phyloP scores from a whole-genome alignment of 2,329 filamentous ascomycete species.

The Cladosporium colombiae region DNA sequence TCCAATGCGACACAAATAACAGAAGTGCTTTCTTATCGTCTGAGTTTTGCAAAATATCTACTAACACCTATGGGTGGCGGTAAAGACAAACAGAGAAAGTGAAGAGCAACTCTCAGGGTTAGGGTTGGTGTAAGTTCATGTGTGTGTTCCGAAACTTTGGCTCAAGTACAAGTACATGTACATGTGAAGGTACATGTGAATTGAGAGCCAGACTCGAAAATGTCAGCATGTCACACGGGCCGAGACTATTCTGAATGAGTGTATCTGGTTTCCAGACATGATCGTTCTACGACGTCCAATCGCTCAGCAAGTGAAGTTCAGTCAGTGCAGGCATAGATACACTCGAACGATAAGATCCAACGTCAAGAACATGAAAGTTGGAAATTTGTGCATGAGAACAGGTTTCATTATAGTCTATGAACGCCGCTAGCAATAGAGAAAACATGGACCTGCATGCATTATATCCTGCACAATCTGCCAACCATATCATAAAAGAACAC shows the following conservation, averaged over 20 bases:
- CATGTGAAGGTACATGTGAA: no score
- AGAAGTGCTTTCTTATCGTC: background rate
- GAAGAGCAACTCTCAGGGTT: background rate
- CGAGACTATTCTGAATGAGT: no score
- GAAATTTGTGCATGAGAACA: background rate
- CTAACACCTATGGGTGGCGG: background rate
- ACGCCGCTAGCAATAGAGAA: slow-evolving; percentile 9
- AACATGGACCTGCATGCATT: slow-evolving; percentile 17
- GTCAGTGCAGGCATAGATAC: no score
- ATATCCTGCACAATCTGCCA: slow-evolving; percentile 16
- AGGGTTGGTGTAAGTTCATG: background rate
- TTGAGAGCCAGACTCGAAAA: no score
- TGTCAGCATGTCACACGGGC: no score
- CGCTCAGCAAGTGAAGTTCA: background rate
- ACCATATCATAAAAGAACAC: background rate
- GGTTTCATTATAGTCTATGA: slow-evolving; percentile 16
- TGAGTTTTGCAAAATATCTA: background rate
- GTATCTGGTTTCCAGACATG: background rate
- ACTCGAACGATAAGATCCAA: background rate
- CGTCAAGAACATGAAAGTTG: background rate
- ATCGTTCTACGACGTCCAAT: no score
- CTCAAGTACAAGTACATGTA: no score
- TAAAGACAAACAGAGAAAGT: background rate
- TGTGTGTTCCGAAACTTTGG: no score
- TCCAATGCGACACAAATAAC: background rate